Evolutionary conservation across 345 rosid species (phyloP).

Genomic region (Streptanthus diversifolius): DNA sequence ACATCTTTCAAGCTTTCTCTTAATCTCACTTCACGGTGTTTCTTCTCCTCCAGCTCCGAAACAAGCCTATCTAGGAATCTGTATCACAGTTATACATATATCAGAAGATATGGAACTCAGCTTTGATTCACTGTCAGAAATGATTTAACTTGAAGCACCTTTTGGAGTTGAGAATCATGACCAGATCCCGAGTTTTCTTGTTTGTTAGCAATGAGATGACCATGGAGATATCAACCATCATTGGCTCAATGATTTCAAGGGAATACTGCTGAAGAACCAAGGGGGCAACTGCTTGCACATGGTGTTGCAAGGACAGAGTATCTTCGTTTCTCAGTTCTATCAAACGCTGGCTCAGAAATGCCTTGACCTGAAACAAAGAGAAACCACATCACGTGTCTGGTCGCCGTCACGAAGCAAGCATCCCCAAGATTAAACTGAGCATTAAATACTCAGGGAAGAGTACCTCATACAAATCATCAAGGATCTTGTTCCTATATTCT

Average conservation of each 20-base stretch:
- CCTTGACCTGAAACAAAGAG: conserved; percentile 59
- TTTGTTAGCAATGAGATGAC: conserved; percentile 78
- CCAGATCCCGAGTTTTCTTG: conserved; percentile 74
- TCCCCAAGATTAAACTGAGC: not conserved
- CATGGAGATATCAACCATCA: conserved; percentile 57
- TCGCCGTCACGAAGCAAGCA: not conserved
- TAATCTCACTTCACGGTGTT: conserved; percentile 72
- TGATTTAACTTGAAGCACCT: conserved; percentile 45
- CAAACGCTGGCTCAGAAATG: conserved; percentile 75
- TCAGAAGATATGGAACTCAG: conserved; percentile 3
- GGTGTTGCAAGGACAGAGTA: conserved; percentile 83
- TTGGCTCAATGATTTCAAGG: conserved; percentile 69
- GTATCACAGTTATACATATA: conserved; percentile 26
- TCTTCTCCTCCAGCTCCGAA: conserved; percentile 75
- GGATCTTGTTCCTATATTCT: conserved; percentile 84
- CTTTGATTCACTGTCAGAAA: not conserved
- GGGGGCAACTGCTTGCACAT: conserved; percentile 87
- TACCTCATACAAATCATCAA: conserved; percentile 94
- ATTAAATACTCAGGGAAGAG: not conserved
- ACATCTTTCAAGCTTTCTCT: conserved; percentile 79
- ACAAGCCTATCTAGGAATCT: conserved; percentile 92
- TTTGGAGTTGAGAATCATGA: conserved; percentile 93
- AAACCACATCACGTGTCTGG: conserved; percentile 15
- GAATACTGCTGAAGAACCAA: conserved; percentile 86
- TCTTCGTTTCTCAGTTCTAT: conserved; percentile 71